Evolutionary conservation across 768 basidiomycete genomes (phyloP), one percentile per base, ranked within the genome.

Genomic region (Lentinus tigrinus): DNA sequence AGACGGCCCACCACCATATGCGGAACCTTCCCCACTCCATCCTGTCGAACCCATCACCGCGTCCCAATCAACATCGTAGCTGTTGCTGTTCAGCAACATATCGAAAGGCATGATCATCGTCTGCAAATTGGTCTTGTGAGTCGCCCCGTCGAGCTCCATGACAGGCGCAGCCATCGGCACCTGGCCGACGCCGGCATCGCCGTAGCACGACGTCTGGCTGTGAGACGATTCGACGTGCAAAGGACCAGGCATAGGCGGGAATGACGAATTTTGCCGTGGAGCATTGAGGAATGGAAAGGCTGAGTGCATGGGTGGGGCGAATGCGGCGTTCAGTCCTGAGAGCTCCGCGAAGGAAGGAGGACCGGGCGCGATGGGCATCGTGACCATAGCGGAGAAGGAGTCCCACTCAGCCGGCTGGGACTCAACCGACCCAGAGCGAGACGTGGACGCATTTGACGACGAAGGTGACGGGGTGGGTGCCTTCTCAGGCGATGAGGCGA

Each of bases 61-160:
- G 21, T 59, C 62, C 67, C 67, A 68, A 23, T 68, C 63, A 23
- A 68, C 36, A 24, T 63, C 67, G 19, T 57, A 57, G 44, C 39
- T 48, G 26, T 63, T 56, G 34, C 47, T 61, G 17, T 63, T 54
- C 31, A 64, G 67, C 42, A 68, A 58, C 49, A 68, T 52, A 28
- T 65, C 61, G 54, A 62, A 65, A 16, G 66, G 64, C 62, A 64
- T 58, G 27, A 62, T 24, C 62, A 61, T 60, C 36, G 62, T 47
- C 42, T 63, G 63, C 21, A 54, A 16, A 13, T 26, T 34, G 26
- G 38, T 16, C 24, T 21, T 43, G 9, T 34, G 13, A 49, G 54
- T 48, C 10, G 11, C 23, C 51, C 21, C 31, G 17, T 23, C 51
- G 37, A 19, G 24, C 26, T 38, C 34, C 51, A 57, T 48, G n/a